These are phyloP conservation scores for Diaporthe velutina DNA, from an alignment of 2,329 filamentous ascomycete species.

Conservation along the genomic window DNA sequence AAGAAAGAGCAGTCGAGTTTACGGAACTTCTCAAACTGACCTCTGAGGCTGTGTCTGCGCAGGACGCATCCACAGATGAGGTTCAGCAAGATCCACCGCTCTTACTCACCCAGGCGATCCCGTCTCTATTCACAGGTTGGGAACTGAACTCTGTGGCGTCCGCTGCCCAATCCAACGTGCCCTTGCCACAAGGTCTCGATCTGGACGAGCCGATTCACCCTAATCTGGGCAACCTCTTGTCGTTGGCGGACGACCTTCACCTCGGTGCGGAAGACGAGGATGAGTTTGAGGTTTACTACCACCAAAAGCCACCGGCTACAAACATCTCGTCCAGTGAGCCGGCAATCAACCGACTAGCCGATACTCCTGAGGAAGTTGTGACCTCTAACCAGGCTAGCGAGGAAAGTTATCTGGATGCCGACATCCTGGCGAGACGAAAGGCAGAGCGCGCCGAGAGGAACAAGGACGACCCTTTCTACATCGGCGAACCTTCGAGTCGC, in stretches of 20 bases:
- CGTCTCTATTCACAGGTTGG: conserved; percentile 85
- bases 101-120: conserved; percentile 90
- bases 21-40: conserved; percentile 90
- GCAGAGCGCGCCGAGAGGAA: conserved; percentile 85
- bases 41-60: conserved; percentile 81
- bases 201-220: conserved; percentile 86
- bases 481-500: conserved; percentile 56
- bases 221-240: conserved; percentile 77
- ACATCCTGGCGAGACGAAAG: conserved; percentile 80
- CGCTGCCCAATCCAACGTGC: conserved; percentile 88
- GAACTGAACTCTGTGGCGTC: conserved; percentile 92
- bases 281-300: conserved; percentile 77
- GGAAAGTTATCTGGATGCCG: conserved; percentile 77
- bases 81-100: conserved; percentile 78
- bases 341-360: conserved; percentile 65
- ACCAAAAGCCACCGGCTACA: conserved; percentile 65
- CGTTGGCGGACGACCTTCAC: conserved; percentile 64
- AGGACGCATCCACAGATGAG: conserved; percentile 68
- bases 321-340: conserved; percentile 67
- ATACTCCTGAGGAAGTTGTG: conserved; percentile 58
- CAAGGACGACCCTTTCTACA: conserved; percentile 96
- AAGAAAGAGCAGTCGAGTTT: conserved; percentile 94
- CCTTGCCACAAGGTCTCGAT: conserved; percentile 80
- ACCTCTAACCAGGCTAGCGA: conserved; percentile 71
- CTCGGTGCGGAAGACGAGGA: conserved; percentile 68